Evolutionary conservation across 176 grass and related monocot genomes (phyloP), one percentile per base, ranked within the genome.

Genomic region (Musa acuminata): DNA sequence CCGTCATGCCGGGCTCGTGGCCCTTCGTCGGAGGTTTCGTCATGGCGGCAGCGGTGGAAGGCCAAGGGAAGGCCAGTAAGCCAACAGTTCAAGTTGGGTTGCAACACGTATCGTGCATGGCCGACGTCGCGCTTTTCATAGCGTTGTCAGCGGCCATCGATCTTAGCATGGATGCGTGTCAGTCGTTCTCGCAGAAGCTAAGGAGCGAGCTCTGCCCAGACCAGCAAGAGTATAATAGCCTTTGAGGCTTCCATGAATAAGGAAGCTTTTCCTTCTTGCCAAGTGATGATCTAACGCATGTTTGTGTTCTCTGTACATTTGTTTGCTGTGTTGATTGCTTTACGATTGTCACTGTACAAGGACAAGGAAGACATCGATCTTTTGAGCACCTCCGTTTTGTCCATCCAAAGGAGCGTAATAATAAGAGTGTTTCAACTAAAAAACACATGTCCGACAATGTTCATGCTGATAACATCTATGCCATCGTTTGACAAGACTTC

Each of bases 161-260:
- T 69, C 84, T 96, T 25, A 92, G 92, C 83, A 96, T 96, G 89
- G 92, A 96, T 71, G 89, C 92, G 1, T 96, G 92, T 72, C 80
- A 87, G 74, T 84, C 92, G 75, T 96, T 96, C 83, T 96, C 92
- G 26, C 84, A 85, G 23, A 85, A 51, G 84, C 87, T 96, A 51
- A 85, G 89, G 83, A 96, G 84, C 80, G 92, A 96, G 82, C 80
- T 96, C 74, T 96, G 89, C 83, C 84, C 81, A 48, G 89, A 87
- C 72, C 82, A 82, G 49, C 86, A 87, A 2, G 84, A 90, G 8
- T 76, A 75, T 43, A 48, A 43, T 43, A 43, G 35, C 35, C 35
- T 43, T 6, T 43, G 3, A 6, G 35, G 4, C 35, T 43, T 6
- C 67, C 27, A 43, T 43, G 29, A 8, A 63, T 29, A 29, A 29